Conservation (phyloP, 495 filamentous ascomycete genomes). For the Neurospora sp. region DNA sequence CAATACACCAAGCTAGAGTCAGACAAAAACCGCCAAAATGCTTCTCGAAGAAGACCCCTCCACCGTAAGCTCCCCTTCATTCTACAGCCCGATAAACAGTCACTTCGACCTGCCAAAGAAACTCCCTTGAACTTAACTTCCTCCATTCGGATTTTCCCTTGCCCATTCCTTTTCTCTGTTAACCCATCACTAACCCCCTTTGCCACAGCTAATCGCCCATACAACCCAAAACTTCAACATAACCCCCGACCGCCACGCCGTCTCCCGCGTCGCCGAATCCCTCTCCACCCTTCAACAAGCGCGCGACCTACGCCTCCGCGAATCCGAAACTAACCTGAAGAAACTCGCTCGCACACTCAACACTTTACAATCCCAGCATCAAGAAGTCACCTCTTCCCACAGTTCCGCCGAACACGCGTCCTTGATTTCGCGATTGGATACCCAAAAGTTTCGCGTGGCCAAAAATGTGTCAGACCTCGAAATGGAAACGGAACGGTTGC, state of each 20-base stretch:
- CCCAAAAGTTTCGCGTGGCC: constrained; percentile 87
- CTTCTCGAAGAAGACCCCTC: constrained; percentile 94
- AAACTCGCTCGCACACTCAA: constrained; percentile 64
- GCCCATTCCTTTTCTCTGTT: no score
- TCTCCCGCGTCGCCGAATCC: constrained; percentile 79
- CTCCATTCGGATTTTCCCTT: no score
- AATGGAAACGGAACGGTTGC: constrained; percentile 81
- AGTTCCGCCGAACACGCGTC: constrained; percentile 66
- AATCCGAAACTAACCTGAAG: constrained; percentile 60
- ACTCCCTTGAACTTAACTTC: no score
- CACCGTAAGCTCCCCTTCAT: constrained; percentile 42
- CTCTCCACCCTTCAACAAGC: constrained; percentile 68
- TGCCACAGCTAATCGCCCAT: constrained; percentile 68
- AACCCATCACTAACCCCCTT: not conserved
- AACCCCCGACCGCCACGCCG: constrained; percentile 69
- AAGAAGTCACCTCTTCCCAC: constrained; percentile 59
- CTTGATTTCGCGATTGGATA: constrained; percentile 75
- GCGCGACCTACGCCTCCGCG: constrained; percentile 63
- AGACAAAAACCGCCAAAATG: constrained; percentile 48
- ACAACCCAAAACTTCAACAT: constrained; percentile 94
- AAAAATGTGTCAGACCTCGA: constrained; percentile 83
- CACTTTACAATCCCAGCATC: constrained; percentile 58
- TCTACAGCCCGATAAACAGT: no score
- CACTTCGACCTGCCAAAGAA: no score
- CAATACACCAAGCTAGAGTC: not conserved